Evolutionary conservation across 2,329 filamentous ascomycete genomes (phyloP), one percentile per base, ranked within the genome.

Genomic region (Emydomyces testavorans): DNA sequence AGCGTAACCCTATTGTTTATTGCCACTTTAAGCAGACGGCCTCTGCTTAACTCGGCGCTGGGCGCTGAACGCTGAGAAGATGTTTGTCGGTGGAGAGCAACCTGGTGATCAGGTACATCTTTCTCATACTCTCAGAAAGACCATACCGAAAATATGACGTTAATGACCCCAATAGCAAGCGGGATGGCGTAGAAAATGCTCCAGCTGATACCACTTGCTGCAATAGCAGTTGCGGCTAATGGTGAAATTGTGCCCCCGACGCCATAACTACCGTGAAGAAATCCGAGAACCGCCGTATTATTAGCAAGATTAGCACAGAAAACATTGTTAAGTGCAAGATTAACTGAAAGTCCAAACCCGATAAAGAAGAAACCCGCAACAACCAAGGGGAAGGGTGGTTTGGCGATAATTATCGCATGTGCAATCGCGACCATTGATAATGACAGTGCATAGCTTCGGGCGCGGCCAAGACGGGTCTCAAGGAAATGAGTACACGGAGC

Each of bases 201-300:
- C 84, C 85, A 92, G 18, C 72, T 54, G 0, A 77, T 62, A 3
- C 74, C 72, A 1, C 70, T 64, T 0, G 82, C 80, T 1, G 81
- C 81, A 57, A 93, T 73, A 0, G 79, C 73, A 0, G 85, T 93
- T 1, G 85, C 85, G 11, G 86, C 76, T 5, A 93, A 71, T 0
- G 86, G 85, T 0, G 79, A 83, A 21, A 72, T 57, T 0, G 65
- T 79, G 37, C 78, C 81, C 32, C 80, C 81, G 34, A 83, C 55
- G 5, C 81, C 82, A 54, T 68, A 68, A 15, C 55, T 37, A n/a
- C 64, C 66, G 50, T 66, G 62, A 2, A 58, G 49, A 32, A 52
- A 54, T 6, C 65, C 62, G 11, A 78, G 65, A 13, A 76, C 64
- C 1, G 71, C 68, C 0, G 73, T 77, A 1, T 70, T 63, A 20